Evolutionary conservation across 2,329 filamentous ascomycete genomes (phyloP), one percentile per base, ranked within the genome.

Genomic region (Trichoderma atroviride): DNA sequence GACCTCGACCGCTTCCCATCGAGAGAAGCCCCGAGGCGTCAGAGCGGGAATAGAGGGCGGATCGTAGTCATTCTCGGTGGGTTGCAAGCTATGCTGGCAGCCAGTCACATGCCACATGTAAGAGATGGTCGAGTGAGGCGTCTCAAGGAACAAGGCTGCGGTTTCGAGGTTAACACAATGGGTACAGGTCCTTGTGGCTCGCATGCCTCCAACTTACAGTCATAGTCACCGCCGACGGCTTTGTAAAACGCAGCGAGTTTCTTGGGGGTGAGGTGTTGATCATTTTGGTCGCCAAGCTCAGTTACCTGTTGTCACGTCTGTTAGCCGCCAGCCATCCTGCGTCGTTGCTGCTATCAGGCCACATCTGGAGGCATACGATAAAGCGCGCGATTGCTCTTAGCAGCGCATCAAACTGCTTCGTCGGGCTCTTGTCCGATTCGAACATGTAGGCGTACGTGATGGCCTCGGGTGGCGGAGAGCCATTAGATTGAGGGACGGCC

Each of bases 21-120:
- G 90, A 55, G 95, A 92, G 79, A 97, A 99, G 52, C 96, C 96
- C 75, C 89, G 88, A 0, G 87, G 84, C 43, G 95, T 96, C 68
- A 99, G 82, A 16, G 94, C 92, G 0, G 96, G 96, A 53, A 97
- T 87, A 0, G 87, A 89, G 0, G 95, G 96, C 0, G 89, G 84
- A 4, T 86, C 87, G 78, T 92, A 97, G 72, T 92, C 88, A 74
- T 90, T 86, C 50, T 88, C 87, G 59, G 88, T 88, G 0, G 93
- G 93, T 74, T 96, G 92, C 33, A 98, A 85, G 61, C 89, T 90
- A 81, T 98, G 95, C 75, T 94, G 92, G 78, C 95, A 97, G 74
- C 95, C 96, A 63, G 97, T 88, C 9, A 92, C 92, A 76, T 93
- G 92, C 85, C 96, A 98, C 73, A 97, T 96, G 81, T 93, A 96